A percentile compares a stretch with the other conserved stretches of the same genome.
phyloP scores from a whole-genome alignment of 1,139 yeast species.

The Yamadazyma songkhlaensis region DNA sequence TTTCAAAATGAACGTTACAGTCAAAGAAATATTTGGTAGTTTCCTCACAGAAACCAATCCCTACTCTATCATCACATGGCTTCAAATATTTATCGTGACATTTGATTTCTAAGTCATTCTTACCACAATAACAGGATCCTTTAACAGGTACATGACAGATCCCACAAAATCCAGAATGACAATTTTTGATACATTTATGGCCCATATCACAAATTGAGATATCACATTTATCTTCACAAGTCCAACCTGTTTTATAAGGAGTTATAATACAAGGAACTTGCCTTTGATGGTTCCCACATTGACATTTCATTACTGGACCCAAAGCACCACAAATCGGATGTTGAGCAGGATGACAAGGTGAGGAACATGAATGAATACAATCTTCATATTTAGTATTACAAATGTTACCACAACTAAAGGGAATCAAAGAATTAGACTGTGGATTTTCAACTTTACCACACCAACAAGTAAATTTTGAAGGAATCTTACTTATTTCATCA shows the following conservation, averaged over 20 bases:
- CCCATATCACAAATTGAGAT: slow-evolving; percentile 66
- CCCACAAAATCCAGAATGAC: slow-evolving; percentile 81
- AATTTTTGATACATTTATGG: slow-evolving; percentile 54
- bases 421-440: slow-evolving; percentile 50
- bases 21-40: slow-evolving; percentile 50
- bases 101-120: slow-evolving; percentile 35
- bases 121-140: slow-evolving; percentile 76
- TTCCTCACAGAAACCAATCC: slow-evolving; percentile 59
- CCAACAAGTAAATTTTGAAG: slow-evolving; percentile 78
- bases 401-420: slow-evolving; percentile 88
- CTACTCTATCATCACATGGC: slow-evolving; percentile 50
- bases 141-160: slow-evolving; percentile 44
- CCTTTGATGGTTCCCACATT: slow-evolving; percentile 66
- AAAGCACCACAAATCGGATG: slow-evolving; percentile 80
- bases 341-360: slow-evolving; percentile 86
- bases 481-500: slow-evolving; percentile 48
- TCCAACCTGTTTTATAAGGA: slow-evolving; percentile 67
- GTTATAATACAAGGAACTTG: slow-evolving; percentile 76
- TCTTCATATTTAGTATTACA: slow-evolving; percentile 55
- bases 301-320: slow-evolving; percentile 68
- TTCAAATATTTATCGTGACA: slow-evolving; percentile 49
- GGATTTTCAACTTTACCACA: slow-evolving; percentile 81
- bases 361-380: slow-evolving; percentile 75
- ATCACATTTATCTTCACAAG: slow-evolving; percentile 61
- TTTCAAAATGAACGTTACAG: slow-evolving; percentile 68